A percentile compares a stretch with the other conserved stretches of the same genome.
Conservation (phyloP, 805 yeast genomes). For the Hanseniaspora jakobsenii region DNA sequence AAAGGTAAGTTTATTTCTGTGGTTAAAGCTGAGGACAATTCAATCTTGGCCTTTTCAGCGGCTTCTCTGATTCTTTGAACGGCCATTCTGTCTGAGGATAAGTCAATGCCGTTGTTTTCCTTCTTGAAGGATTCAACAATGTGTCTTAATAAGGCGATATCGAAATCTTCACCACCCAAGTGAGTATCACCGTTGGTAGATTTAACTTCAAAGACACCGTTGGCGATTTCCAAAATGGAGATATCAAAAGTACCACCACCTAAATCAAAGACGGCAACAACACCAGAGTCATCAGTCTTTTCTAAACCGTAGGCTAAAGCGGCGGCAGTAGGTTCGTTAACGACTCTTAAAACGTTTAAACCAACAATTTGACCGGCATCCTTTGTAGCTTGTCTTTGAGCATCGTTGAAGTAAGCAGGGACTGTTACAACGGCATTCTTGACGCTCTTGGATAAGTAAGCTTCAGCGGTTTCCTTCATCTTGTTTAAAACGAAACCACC, state of each 20-base stretch:
- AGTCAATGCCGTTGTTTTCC: slow-evolving; percentile 49
- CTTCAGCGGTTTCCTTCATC: slow-evolving; percentile 97
- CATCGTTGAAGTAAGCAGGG: slow-evolving; percentile 78
- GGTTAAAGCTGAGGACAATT: slow-evolving; percentile 54
- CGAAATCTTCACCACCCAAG: slow-evolving; percentile 82
- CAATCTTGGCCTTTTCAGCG: slow-evolving; percentile 71
- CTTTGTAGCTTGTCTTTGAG: slow-evolving; percentile 78
- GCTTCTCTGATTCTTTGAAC: slow-evolving; percentile 78
- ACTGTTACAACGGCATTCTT: slow-evolving; percentile 83
- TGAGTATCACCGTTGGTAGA: slow-evolving; percentile 91
- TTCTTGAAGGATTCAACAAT: slow-evolving; percentile 64
- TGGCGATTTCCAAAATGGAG: slow-evolving; percentile 90
- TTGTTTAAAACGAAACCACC: slow-evolving; percentile 89
- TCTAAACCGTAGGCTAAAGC: slow-evolving; percentile 92
- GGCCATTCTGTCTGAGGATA: slow-evolving; percentile 49
- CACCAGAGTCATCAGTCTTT: slow-evolving; percentile 52
- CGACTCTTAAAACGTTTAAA: slow-evolving; percentile 65
- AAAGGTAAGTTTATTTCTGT: slow-evolving; percentile 67
- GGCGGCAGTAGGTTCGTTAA: slow-evolving; percentile 82
- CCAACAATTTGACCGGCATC: slow-evolving; percentile 98
- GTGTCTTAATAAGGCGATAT: slow-evolving; percentile 73
- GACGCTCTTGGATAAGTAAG: slow-evolving; percentile 74
- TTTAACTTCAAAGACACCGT: slow-evolving; percentile 95
- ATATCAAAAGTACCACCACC: slow-evolving; percentile 99
- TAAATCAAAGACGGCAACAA: slow-evolving; percentile 90